phyloP scores from a whole-genome alignment of 2,329 filamentous ascomycete genomes.

The Trichoderma sp. region DNA sequence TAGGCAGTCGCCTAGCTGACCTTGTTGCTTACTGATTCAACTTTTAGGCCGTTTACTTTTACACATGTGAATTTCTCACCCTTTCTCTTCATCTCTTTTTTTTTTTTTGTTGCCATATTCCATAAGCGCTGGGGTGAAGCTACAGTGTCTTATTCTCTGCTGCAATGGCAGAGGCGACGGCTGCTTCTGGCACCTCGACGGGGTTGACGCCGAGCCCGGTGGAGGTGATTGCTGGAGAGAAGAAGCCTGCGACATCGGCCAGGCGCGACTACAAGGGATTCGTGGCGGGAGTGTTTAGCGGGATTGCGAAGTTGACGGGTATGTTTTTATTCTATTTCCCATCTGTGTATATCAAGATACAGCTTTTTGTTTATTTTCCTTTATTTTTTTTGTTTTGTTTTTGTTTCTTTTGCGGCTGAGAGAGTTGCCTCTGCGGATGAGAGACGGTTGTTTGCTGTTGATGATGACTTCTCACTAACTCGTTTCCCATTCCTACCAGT shows the following conservation, averaged over 20 bases:
- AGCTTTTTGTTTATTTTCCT: too few relatives aligned
- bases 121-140: not conserved
- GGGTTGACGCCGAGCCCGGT: not conserved
- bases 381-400: not conserved
- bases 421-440: not conserved
- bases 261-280: slow-evolving; percentile 83
- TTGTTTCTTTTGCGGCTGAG: not conserved
- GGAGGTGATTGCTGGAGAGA: not conserved
- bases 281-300: slow-evolving; percentile 93
- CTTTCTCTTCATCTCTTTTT: not conserved
- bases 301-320: slow-evolving; percentile 88
- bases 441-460: too few relatives aligned
- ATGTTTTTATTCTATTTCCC: slow-evolving; percentile 30
- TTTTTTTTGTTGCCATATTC: not conserved
- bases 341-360: not conserved
- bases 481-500: slow-evolving; percentile 43
- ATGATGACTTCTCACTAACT: not conserved
- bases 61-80: not conserved
- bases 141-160: not conserved
- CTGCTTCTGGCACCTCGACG: slow-evolving; percentile 5
- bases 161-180: slow-evolving; percentile 17
- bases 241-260: slow-evolving; percentile 20
- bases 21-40: not conserved
- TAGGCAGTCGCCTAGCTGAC: not conserved
- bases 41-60: not conserved